Percentiles rank a stretch among this genome's conserved stretches.
Evolutionary conservation across 2,329 filamentous ascomycete species (phyloP).

Genomic region (Lecanoromycetidae sp.): DNA sequence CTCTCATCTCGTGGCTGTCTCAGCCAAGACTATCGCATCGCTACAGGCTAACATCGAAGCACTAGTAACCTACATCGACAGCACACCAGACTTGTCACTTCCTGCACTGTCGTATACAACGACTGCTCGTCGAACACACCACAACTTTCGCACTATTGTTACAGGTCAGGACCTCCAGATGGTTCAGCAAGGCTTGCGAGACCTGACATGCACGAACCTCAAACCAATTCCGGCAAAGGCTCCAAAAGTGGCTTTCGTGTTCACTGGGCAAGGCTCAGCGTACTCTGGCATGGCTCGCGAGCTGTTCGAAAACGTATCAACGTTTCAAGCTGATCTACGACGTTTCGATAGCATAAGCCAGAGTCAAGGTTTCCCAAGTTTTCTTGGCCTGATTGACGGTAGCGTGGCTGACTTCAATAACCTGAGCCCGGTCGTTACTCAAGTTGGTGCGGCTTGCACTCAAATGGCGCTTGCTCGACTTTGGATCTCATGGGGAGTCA

Average conservation of each 20-base stretch:
- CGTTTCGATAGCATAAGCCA: constrained; percentile 21
- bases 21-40: constrained; percentile 38
- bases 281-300: constrained; percentile 28
- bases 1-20: constrained; percentile 47
- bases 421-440: constrained; percentile 23
- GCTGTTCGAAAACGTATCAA: constrained; percentile 24
- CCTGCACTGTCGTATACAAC: constrained; percentile 54
- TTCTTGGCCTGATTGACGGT: constrained; percentile 2
- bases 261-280: constrained; percentile 30
- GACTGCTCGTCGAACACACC: constrained; percentile 44
- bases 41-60: constrained; percentile 1
- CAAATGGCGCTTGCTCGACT: constrained; percentile 31
- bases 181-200: constrained; percentile 10
- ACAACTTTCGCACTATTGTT: constrained; percentile 26
- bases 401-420: background rate
- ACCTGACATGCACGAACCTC: constrained; percentile 23
- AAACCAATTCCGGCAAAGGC: constrained; percentile 4
- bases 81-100: constrained; percentile 40
- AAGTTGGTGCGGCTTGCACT: constrained; percentile 29
- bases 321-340: constrained; percentile 25
- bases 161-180: background rate
- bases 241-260: constrained; percentile 26
- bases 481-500: constrained; percentile 28
- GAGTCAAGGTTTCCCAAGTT: constrained; percentile 8
- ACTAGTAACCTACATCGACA: constrained; percentile 37